These are phyloP conservation scores for Begonia fuchsioides DNA, from an alignment of 306 rosid species.

Conservation along the genomic window DNA sequence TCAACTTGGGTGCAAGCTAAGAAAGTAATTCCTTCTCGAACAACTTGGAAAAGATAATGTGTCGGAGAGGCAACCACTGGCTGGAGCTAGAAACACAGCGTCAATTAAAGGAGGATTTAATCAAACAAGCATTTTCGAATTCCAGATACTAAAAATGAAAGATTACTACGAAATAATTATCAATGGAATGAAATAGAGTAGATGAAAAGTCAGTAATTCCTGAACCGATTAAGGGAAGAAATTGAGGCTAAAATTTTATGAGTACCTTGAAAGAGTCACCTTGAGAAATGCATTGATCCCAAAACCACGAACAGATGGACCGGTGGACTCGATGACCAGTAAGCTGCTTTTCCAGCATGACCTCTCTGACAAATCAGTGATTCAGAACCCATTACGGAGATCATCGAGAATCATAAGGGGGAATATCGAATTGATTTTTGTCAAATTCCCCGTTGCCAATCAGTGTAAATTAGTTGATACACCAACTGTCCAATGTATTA, in stretches of 20 bases:
- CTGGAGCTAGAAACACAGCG: slow-evolving; percentile 31
- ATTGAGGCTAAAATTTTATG: background rate
- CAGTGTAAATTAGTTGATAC: too few species aligned
- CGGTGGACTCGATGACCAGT: slow-evolving; percentile 92
- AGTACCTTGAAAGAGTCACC: slow-evolving; percentile 71
- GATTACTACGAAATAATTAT: too few species aligned
- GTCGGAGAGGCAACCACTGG: slow-evolving; percentile 95
- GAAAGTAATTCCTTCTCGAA: slow-evolving; percentile 81
- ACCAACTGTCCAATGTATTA: background rate
- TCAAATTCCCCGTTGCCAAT: too few species aligned
- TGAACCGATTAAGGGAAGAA: too few species aligned
- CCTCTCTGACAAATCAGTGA: slow-evolving; percentile 39
- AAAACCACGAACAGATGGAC: slow-evolving; percentile 81
- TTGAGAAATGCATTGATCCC: slow-evolving; percentile 74
- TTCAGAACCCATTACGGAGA: too few species aligned
- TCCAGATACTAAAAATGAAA: too few species aligned
- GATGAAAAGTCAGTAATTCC: too few species aligned
- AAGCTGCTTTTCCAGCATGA: slow-evolving; percentile 91
- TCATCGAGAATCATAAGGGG: too few species aligned
- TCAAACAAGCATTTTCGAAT: too few species aligned
- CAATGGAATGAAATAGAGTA: too few species aligned
- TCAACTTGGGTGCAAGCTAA: slow-evolving; percentile 95
- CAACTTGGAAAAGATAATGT: slow-evolving; percentile 85
- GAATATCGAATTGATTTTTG: too few species aligned
- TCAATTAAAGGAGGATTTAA: too few species aligned